Conservation (phyloP, 2,329 filamentous ascomycete genomes). For the Orbilia javanica region DNA sequence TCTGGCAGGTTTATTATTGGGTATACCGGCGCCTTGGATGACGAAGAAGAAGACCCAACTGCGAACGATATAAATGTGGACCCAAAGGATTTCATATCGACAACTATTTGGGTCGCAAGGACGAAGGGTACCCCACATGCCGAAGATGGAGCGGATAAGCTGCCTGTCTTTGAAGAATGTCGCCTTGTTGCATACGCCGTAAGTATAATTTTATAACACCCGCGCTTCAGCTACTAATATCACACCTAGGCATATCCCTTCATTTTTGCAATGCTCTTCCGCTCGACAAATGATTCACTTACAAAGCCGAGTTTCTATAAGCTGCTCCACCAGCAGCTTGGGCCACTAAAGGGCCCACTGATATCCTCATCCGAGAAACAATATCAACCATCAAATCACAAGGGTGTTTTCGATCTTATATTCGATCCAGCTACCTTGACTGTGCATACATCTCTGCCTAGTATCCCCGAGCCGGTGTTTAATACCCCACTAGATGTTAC, state of each 20-base stretch:
- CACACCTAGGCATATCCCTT: constrained; percentile 70
- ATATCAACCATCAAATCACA: constrained; percentile 68
- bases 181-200: constrained; percentile 61
- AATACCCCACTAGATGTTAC: constrained; percentile 38
- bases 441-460: constrained; percentile 75
- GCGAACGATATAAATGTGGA: constrained; percentile 12
- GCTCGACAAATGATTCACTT: constrained; percentile 72
- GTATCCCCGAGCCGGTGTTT: constrained; percentile 71
- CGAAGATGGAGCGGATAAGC: constrained; percentile 50
- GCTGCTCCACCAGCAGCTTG: constrained; percentile 73
- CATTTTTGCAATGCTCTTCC: constrained; percentile 81
- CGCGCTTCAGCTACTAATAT: constrained; percentile 2
- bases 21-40: constrained; percentile 60
- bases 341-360: constrained; percentile 72
- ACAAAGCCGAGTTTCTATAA: constrained; percentile 72
- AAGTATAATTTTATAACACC: constrained; percentile 22
- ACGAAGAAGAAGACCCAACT: constrained; percentile 15
- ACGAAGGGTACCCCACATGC: constrained; percentile 13
- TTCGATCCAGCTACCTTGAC: constrained; percentile 73
- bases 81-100: constrained; percentile 45
- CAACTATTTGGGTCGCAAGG: constrained; percentile 43
- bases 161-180: constrained; percentile 59
- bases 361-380: constrained; percentile 67
- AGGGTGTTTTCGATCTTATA: constrained; percentile 71
- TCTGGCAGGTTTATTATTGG: constrained; percentile 61